Evolutionary conservation across 2,329 filamentous ascomycete genomes (phyloP).

Genomic region (Ciborinia camelliae): DNA sequence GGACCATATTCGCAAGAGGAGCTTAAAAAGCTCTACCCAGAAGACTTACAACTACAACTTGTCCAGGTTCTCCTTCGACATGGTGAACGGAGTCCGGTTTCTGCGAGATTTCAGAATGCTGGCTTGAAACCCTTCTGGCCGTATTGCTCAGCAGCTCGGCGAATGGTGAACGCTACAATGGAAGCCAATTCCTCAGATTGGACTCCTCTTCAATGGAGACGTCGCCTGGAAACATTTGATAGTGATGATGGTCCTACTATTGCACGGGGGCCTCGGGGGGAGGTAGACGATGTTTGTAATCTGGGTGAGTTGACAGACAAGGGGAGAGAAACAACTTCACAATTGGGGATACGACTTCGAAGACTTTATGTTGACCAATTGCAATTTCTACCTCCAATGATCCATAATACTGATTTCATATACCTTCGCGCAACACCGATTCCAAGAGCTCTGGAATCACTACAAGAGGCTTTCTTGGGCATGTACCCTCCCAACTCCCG

Average conservation of each 20-base stretch:
- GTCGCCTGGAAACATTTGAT: constrained; percentile 81
- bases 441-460: constrained; percentile 70
- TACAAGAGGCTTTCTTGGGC: constrained; percentile 72
- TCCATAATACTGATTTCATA: constrained; percentile 56
- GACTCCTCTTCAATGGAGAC: constrained; percentile 52
- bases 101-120: constrained; percentile 79
- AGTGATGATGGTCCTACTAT: constrained; percentile 65
- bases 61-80: constrained; percentile 85
- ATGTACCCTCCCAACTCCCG: constrained; percentile 62
- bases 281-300: constrained; percentile 79
- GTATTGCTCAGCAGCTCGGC: constrained; percentile 76
- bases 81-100: constrained; percentile 80
- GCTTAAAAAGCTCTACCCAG: constrained; percentile 76
- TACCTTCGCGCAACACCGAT: constrained; percentile 74
- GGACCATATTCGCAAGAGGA: constrained; percentile 77
- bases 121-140: constrained; percentile 74
- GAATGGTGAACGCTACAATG: constrained; percentile 62
- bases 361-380: constrained; percentile 73
- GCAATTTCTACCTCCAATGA: constrained; percentile 61
- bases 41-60: constrained; percentile 74
- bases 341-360: constrained; percentile 65
- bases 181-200: constrained; percentile 44
- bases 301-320: constrained; percentile 72
- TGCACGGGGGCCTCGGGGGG: constrained; percentile 62
- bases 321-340: constrained; percentile 68